Evolutionary conservation across 73 alveolate genomes (phyloP), one percentile per base, ranked within the genome.

Genomic region (Symbiodinium pilosum): DNA sequence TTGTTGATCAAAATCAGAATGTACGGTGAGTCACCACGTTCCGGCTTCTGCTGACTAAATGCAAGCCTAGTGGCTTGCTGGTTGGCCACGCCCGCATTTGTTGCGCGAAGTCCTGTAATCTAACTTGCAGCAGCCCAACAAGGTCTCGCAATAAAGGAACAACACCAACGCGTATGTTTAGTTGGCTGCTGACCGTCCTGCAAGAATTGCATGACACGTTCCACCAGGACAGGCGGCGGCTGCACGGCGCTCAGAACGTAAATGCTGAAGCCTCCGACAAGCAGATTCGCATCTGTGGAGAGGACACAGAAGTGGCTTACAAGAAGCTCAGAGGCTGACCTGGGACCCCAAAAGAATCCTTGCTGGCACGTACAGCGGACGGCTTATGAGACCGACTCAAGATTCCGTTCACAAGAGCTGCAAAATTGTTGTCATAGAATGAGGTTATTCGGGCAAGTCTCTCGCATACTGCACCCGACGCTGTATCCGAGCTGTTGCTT

Each of bases 401-500:
- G 20, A 24, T 56, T 56, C 32, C 77, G 77, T 24, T 24, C 32
- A 24, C 28, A 30, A 56, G 77, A 24, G 77, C 77, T 30, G 4
- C 32, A 56, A 56, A 56, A 56, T 24, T 56, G 1, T 56, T 56
- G 77, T 21, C n/a, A n/a, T n/a, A n/a, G n/a, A n/a, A n/a, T n/a
- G n/a, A n/a, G n/a, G n/a, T n/a, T n/a, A n/a, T 43, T 24, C 39
- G 83, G 41, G 43, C 69, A 32, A 64, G 95, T 73, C n/a, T 64
- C 95, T 2, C 95, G 95, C 14, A 68, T 6, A 75, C 87, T 44
- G 87, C 95, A 89, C 21, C 95, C 95, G 16, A 89, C 95, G 32
- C 95, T 89, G 87, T 89, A 89, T 24, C 95, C 95, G 21, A 89
- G 73, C 73, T 89, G 95, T 73, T 89, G 95, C 95, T 89, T 89